Evolutionary conservation across 257 asterid genomes (phyloP).

Genomic region (Linaria vulgaris): DNA sequence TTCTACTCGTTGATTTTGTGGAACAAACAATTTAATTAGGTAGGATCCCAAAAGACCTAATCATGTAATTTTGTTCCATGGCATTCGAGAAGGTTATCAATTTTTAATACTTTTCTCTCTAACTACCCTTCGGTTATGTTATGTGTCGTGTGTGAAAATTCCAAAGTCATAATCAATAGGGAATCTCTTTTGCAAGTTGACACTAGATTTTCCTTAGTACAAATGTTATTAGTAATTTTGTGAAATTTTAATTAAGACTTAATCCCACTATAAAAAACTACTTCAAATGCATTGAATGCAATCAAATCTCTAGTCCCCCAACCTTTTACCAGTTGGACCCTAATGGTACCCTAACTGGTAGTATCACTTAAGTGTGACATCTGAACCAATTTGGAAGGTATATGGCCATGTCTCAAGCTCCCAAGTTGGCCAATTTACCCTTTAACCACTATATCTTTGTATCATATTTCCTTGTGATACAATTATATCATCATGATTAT

Average conservation of each 20-base stretch:
- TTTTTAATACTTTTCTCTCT: neutral
- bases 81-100: neutral
- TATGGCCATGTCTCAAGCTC: too few species aligned
- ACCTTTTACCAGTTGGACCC: too few species aligned
- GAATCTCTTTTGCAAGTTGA: conserved; percentile 25
- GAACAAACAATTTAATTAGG: neutral
- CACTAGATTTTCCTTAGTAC: conserved; percentile 17
- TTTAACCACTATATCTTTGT: too few species aligned
- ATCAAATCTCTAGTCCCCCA: too few species aligned
- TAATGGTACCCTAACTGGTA: too few species aligned
- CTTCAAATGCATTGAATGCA: too few species aligned
- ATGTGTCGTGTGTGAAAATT: conserved; percentile 12
- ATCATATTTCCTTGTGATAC: too few species aligned
- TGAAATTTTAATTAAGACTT: conserved; percentile 15
- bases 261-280: conserved; percentile 2
- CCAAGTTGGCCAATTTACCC: too few species aligned
- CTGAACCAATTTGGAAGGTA: too few species aligned
- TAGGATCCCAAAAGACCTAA: neutral
- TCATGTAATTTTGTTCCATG: neutral
- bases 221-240: conserved; percentile 21
- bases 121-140: neutral
- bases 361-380: too few species aligned
- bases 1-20: neutral
- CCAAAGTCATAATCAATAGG: conserved; percentile 15
- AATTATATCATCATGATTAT: too few species aligned